Base-by-base conservation (phyloP, 768 basidiomycete genomes). In the Pleurotus cornucopiae region DNA sequence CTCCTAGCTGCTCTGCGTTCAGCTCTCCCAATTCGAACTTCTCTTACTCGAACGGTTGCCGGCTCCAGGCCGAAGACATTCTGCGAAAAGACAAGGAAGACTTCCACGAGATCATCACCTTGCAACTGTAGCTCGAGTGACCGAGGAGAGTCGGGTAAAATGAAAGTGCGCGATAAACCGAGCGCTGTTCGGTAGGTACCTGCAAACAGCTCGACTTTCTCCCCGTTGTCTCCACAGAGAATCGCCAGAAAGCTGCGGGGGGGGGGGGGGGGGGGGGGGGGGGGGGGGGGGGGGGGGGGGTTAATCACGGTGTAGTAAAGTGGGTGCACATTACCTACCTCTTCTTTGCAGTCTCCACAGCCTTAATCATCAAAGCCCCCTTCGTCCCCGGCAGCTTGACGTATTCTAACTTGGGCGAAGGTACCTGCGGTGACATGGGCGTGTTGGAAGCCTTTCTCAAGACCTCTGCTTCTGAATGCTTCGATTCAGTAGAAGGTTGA, bases 61-160 rank as follows among this genome's bases (percentile, higher is more conserved):
- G 93, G 93, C 66, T 95, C 93, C 38, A 95, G 72, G 9, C 94
- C 93, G 65, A 95, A 95, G 25, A 95, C 89, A 60, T 93, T 94
- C 67, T 94, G 91, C 2, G 86, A 82, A 66, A 95, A 95, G 3
- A 95, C 89, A 25, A 95, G 78, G 68, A 94, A 95, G 6, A 95
- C 86, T 67, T 95, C 93, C 3, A 94, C 91, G 2, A 95, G 80
- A 63, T 95, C 93, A 65, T 95, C 94, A 5, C 93, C 93, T 69
- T 95, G 93, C 9, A 95, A 74, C 67, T 95, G 86, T 18, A 95
- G 76, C 66, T 94, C 94, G 49, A 95, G 73, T 2, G 90, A 90
- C 23, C 89, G 81, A 2, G 93, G 93, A 11, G 92, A 93, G 65
- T 95, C 93, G 0, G 93, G 93, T 38, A 95, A 75, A 60, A 95